Evolutionary conservation across 2,329 filamentous ascomycete genomes (phyloP).

Genomic region (Penicillium sp.): DNA sequence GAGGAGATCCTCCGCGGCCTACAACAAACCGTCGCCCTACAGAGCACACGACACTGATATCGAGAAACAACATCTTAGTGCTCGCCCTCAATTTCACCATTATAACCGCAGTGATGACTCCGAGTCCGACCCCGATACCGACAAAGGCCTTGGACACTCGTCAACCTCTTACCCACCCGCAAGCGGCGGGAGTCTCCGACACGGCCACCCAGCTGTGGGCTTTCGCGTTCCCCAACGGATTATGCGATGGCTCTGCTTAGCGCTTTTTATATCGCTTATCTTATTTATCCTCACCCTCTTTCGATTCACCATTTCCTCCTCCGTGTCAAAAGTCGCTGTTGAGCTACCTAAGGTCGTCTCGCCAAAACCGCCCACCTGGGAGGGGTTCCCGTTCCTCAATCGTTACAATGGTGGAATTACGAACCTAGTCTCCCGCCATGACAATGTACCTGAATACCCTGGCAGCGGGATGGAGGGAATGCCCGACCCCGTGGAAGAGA

Average conservation of each 20-base stretch:
- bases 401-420: conserved; percentile 88
- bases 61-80: conserved; percentile 30
- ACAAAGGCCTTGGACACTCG: conserved; percentile 41
- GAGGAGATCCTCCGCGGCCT: conserved; percentile 31
- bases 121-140: conserved; percentile 20
- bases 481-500: conserved; percentile 38
- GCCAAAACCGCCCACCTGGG: conserved; percentile 70
- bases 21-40: conserved; percentile 26
- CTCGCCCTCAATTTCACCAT: conserved; percentile 22
- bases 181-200: conserved; percentile 34
- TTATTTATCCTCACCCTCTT: conserved; percentile 76
- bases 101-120: conserved; percentile 25
- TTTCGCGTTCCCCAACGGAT: conserved; percentile 72
- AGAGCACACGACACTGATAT: conserved; percentile 30
- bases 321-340: conserved; percentile 29
- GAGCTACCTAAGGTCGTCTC: conserved; percentile 59
- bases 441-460: conserved; percentile 82
- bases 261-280: conserved; percentile 67
- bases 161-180: conserved; percentile 55
- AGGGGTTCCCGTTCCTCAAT: conserved; percentile 79
- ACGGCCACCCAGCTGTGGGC: conserved; percentile 36
- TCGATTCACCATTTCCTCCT: conserved; percentile 63
- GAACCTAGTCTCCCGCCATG: conserved; percentile 63
- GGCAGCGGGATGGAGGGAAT: conserved; percentile 59
- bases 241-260: conserved; percentile 75